Evolutionary conservation across 2,329 filamentous ascomycete species (phyloP), one percentile per base, ranked within the genome.

Genomic region (Alternaria longipes): DNA sequence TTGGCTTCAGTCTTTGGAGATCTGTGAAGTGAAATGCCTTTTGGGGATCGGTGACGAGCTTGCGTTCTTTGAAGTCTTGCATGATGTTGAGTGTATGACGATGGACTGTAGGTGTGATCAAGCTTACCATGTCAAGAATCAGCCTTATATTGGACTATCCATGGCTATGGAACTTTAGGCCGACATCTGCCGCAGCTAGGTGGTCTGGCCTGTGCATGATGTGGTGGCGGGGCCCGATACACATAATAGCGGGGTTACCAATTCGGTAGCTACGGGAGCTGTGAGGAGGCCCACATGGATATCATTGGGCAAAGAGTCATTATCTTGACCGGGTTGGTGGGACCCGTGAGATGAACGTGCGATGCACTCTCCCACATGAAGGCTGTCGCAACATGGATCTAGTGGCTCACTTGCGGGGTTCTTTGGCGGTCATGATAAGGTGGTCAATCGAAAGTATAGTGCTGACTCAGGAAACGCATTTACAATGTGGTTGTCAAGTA

Each of bases 1-100:
- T 79, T 24, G 76, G 76, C 62, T 79, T 79, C 34, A 75, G 63
- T 64, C 75, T 67, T 51, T 79, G 77, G 11, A 79, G 71, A 60
- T 79, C 77, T 24, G 77, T 78, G 59, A 72, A 79, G 54, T 79
- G 77, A 45, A 79, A 79, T 52, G 67, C 72, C 67, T 77, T 78
- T 52, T 76, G 71, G 28, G 76, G 73, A 58, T 79, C 75, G 55
- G 74, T 74, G 55, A 74, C 66, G 54, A 78, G 73, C 67, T 75
- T 56, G 60, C 74, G 72, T 71, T 76, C 73, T 56, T 76, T 76
- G 66, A 76, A 74, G 60, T 71, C 69, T 50, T 69, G 64, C 72
- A 77, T 76, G 52, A 50, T 74, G 64, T 54, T 52, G 28, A 16
- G 56, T 16, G 42, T 45, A 46, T 38, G 34, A 32, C 20, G 36